Base-by-base conservation (phyloP, 2,329 filamentous ascomycete species). In the Penicillium sp. region DNA sequence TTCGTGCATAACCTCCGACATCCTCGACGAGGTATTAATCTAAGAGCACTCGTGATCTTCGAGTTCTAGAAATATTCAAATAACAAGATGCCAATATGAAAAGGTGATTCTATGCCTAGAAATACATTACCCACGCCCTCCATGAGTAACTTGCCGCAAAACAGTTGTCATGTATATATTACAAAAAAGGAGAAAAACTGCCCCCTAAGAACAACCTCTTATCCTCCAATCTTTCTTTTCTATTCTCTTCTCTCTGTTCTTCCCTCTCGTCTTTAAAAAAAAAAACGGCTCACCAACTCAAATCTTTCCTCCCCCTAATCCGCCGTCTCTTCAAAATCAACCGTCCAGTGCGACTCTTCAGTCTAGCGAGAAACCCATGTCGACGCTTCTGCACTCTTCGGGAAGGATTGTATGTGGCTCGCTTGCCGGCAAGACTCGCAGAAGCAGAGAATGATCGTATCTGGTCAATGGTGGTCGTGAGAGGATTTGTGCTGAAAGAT, bases 301-400 rank as follows among this genome's bases (percentile, higher is more conserved):
- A 65, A 50, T 68, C 72, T 61, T 69, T 77, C 68, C 82, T 75
- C 23, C 80, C 79, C 75, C 82, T 85, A 56, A 76, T 66, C 64
- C 75, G 72, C 67, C 83, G 74, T 66, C 82, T 74, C 69, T 76
- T 77, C 61, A 87, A 62, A 49, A 80, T 73, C 68, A 77, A 77
- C 64, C 80, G 71, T 23, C 84, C 84, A 52, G 77, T 80, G 65
- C 78, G 76, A 21, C 76, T 77, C 65, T 74, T 74, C 59, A 83
- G 61, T 63, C 84, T 69, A 9, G 78, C 72, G 59, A 86, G 66
- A 64, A 84, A 86, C 2, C 83, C 83, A 71, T 84, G 81, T 63
- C 83, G 76, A 60, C 84, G 75, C 73, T 86, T 87, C 67, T 84
- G 76, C 43, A 85, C 81, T 46, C 79, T 66, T 60, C 85, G 81